Base-by-base conservation (phyloP, 441 rosid genomes). In the Croton setiger region DNA sequence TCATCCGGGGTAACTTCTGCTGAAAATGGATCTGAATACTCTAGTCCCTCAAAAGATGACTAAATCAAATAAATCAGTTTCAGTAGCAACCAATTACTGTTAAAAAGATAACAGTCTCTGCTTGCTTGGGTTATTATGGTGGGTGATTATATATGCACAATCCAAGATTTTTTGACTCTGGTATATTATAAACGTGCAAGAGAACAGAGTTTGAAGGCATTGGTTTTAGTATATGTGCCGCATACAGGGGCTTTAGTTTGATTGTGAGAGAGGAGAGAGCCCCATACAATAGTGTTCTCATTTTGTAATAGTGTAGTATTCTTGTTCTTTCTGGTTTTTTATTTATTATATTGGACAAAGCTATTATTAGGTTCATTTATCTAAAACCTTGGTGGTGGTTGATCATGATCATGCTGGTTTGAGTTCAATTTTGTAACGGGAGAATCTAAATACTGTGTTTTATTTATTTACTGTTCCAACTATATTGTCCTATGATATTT, bases 141-240 rank as follows among this genome's bases (percentile, higher is more conserved):
- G 21, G 74, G 68, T 64, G 20, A 70, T 57, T 72, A 62, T 69
- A 64, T 52, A 35, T 62, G 63, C 64, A 13, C 49, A 60, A 54
- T 76, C 68, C 68, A 66, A 36, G 73, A 60, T 13, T 73, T 59
- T 49, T 47, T 1, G 41, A 27, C 65, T 72, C 66, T 31, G n/a
- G 69, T 66, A 58, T 39, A 58, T 39, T 7, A 39, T 39, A 5
- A 62, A 61, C n/a, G 60, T 18, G 43, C 64, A 36, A 69, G 60
- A 58, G 65, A 27, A 23, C 61, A 61, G 65, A 57, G 69, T 61
- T 71, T 49, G 49, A 66, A 79, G 91, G 85, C 91, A 82, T 81
- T 72, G 36, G 52, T 84, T 84, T 84, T 81, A 73, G 72, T 70
- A 68, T n/a, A 51, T 54, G 75, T 83, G 88, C 87, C 88, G 17